phyloP scores from a whole-genome alignment of 257 asterid species.

The Linaria vulgaris region DNA sequence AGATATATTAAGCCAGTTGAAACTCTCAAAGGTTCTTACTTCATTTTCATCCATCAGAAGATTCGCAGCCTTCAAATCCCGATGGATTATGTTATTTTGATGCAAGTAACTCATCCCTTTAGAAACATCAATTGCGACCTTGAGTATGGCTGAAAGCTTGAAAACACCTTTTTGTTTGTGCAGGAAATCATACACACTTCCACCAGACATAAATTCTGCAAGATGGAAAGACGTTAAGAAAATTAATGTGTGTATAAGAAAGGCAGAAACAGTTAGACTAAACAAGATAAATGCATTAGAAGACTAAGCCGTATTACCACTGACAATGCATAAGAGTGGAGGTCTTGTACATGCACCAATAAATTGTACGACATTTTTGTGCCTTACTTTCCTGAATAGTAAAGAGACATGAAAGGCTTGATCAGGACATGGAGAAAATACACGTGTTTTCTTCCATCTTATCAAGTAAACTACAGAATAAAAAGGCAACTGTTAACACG shows the following conservation, averaged over 20 bases:
- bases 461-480: no score
- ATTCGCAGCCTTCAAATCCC: slow-evolving; percentile 92
- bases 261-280: neutral
- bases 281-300: neutral
- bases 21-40: slow-evolving; percentile 40
- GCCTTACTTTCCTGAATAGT: slow-evolving; percentile 74
- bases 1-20: neutral
- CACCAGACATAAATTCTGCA: slow-evolving; percentile 84
- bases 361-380: slow-evolving; percentile 81
- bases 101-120: slow-evolving; percentile 94
- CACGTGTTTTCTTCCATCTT: no score
- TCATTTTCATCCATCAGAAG: slow-evolving; percentile 76
- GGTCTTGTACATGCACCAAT: slow-evolving; percentile 89
- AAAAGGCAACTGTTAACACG: no score
- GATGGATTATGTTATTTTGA: slow-evolving; percentile 71
- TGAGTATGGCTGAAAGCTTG: slow-evolving; percentile 61
- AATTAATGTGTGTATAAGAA: neutral
- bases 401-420: slow-evolving; percentile 18
- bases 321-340: slow-evolving; percentile 77
- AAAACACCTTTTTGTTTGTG: slow-evolving; percentile 64
- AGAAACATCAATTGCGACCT: slow-evolving; percentile 75
- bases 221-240: neutral
- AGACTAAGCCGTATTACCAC: slow-evolving; percentile 47
- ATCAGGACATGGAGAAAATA: no score
- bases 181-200: slow-evolving; percentile 80